Evolutionary conservation across 345 rosid species (phyloP).

Genomic region (Heritiera littoralis): DNA sequence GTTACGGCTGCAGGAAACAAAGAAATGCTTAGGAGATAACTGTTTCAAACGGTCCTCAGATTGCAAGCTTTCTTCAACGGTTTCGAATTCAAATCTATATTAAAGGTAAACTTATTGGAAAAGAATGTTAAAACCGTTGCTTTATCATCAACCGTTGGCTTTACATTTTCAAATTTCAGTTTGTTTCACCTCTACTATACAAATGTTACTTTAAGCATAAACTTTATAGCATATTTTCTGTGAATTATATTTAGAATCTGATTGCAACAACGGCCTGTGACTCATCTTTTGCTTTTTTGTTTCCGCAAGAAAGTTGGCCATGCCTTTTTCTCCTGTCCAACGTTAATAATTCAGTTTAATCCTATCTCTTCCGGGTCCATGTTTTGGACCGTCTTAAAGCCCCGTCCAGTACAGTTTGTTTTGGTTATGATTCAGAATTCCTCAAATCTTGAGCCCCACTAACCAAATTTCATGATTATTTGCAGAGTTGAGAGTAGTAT

Average conservation of each 20-base stretch:
- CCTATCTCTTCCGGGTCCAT: slow-evolving; percentile 16
- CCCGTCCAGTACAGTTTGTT: slow-evolving; percentile 23
- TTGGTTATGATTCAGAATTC: slow-evolving; percentile 28
- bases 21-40: slow-evolving; percentile 43
- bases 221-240: slow-evolving; percentile 26
- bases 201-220: slow-evolving; percentile 23
- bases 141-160: slow-evolving; percentile 39
- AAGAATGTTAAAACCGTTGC: slow-evolving; percentile 47
- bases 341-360: slow-evolving; percentile 30
- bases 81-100: slow-evolving; percentile 47
- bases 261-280: slow-evolving; percentile 43
- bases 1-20: slow-evolving; percentile 9
- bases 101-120: slow-evolving; percentile 42
- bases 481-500: slow-evolving; percentile 31
- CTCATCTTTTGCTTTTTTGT: slow-evolving; percentile 47
- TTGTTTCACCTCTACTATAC: slow-evolving; percentile 11
- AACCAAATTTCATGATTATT: slow-evolving; percentile 31
- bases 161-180: slow-evolving; percentile 43
- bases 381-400: slow-evolving; percentile 4
- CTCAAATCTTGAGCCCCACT: slow-evolving; percentile 24
- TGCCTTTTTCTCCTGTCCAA: slow-evolving; percentile 21
- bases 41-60: slow-evolving; percentile 36
- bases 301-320: slow-evolving; percentile 35
- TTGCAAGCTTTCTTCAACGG: slow-evolving; percentile 19
- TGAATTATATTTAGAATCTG: slow-evolving; percentile 34